Base-by-base conservation (phyloP, 2,329 filamentous ascomycete species). In the Cladorrhinum sp. region DNA sequence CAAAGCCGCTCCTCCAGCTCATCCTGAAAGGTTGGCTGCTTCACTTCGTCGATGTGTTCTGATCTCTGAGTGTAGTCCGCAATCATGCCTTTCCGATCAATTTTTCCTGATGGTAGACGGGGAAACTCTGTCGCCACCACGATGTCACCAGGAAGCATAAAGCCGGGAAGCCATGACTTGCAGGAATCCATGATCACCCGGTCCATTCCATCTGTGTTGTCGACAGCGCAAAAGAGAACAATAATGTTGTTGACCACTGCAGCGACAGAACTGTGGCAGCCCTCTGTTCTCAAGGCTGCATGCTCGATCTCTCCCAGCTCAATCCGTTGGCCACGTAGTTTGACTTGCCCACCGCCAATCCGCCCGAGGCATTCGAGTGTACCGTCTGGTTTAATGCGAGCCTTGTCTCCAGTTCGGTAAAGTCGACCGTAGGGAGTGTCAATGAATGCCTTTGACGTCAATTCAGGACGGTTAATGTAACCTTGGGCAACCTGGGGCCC, bases 341-440 rank as follows among this genome's bases (percentile, higher is more conserved):
- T 96, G 55, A 96, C 87, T 73, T 97, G 93, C 0, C 91, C 92
- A 55, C 86, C 85, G 1, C 84, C 83, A 12, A 96, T 87, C 10
- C 93, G 87, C 0, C 93, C 93, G 33, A 93, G 80, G 69, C 91
- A 96, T 72, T 96, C 90, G n/a, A 97, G 79, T 0, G 81, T 84
- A 0, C 92, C 91, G 62, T 89, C 80, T 0, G 79, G 67, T 1
- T 82, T 80, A 54, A 96, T 80, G 21, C 84, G 82, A 3, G 90
- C 93, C 70, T 89, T 91, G 73, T 97, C 93, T 0, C 92, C 92
- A 0, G 92, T 96, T 28, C 90, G 83, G 73, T 97, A 97, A 0
- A 96, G 76, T 2, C 81, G 79, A 2, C 91, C 92, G 70, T 86
- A 87, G 0, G 80, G 75, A 24, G 87, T 86, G 0, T 86, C 71